Evolutionary conservation across 1,284 basidiomycete species (phyloP), one percentile per base, ranked within the genome.

Genomic region (Ganoderma sinense): DNA sequence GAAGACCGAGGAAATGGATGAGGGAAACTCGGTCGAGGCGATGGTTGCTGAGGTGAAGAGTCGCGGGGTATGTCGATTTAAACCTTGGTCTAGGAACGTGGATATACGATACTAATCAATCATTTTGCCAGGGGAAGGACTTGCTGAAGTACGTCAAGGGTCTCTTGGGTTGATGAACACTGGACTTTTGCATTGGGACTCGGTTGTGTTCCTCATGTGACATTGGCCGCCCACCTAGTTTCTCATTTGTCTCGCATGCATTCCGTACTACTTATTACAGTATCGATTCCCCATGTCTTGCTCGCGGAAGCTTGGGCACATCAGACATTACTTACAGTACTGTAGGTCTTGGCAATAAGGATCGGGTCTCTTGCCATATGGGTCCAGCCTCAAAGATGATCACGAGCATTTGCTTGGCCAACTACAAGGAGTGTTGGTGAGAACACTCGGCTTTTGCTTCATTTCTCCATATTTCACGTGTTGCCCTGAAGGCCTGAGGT

Each of bases 41-140:
- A 93, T 94, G 91, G 87, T 94, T 3, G 85, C 87, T 31, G 88
- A 86, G 13, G 93, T 94, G 6, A 94, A 94, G 80, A 85, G 78
- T 64, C 86, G 84, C 69, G 93, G 92, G 72, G 92, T 93, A 77
- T 77, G 91, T 86, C 14, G 64, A 8, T 60, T 40, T 31, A 62
- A 1, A 68, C 60, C 29, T 53, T 36, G 41, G 1, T 16, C 1
- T 3, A 23, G 10, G 23, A 29, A 36, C 40, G 31, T 39, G 31
- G 48, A 67, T 51, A 13, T 20, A 8, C 23, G 23, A 71, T 60
- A 39, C 39, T 61, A 7, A 61, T 39, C 20, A 67, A 59, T 64
- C 45, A 53, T 36, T n/a, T 67, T 60, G 56, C 23, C 74, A 94
- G 92, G 91, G 91, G 7, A 88, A 84, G 71, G 92, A 94, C 68